Evolutionary conservation across 1,284 basidiomycete species (phyloP), one percentile per base, ranked within the genome.

Genomic region (Lentinula novae-zelandiae): DNA sequence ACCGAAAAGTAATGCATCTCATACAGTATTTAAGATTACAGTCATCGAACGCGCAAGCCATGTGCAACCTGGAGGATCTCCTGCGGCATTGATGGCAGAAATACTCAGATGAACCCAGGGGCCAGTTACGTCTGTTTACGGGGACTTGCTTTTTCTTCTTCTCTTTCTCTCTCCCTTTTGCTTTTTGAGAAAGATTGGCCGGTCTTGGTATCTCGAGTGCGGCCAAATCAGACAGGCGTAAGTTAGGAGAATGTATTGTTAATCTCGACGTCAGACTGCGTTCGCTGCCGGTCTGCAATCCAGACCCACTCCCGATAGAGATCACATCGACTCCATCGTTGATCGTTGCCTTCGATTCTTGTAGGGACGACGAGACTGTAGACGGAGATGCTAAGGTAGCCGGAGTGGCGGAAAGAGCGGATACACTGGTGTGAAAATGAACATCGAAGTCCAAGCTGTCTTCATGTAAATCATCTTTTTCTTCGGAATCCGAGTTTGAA

Each of bases 21-120:
- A 60, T 39, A 56, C 61, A 62, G 15, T 46, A 62, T n/a, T 57
- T 40, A 15, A 52, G 27, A 1, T 4, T 13, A 34, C 61, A 62
- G 2, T 46, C 36, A 15, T 31, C 9, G 12, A 10, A 22, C 2
- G 53, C 39, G 38, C 61, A 62, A 22, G 8, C 2, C 46, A 60
- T 46, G n/a, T 36, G 53, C 5, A 57, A 20, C 33, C 15, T 60
- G 34, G 5, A n/a, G 9, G 22, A 33, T 12, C 46, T 54, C 1
- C 7, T n/a, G 38, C 61, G 58, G 33, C 58, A 60, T 5, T 56
- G 53, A 39, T 62, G 61, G 12, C 61, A 62, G 9, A 17, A 46
- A 17, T 40, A 50, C 36, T 49, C 33, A 7, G 13, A 13, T 6
- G n/a, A 4, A n/a, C 31, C 52, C 7, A 15, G 31, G 2, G 61